A percentile compares a stretch with the other conserved stretches of the same genome.
Conservation (phyloP, 2,329 filamentous ascomycete species). For the Periconia sp. region DNA sequence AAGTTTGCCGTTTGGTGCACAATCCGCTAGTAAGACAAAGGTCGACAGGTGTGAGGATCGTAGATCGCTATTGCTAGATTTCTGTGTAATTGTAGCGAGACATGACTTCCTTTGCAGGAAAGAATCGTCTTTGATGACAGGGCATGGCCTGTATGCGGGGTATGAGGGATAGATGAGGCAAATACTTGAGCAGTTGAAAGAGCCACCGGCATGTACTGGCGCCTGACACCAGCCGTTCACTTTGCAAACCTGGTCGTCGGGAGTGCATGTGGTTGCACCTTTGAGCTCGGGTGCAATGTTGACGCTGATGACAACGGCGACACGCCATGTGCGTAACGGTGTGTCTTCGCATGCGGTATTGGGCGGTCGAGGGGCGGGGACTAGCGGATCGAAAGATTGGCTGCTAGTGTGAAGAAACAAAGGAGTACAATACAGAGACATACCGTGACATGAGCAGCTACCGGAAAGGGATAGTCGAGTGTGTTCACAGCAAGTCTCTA, state of each 20-base stretch:
- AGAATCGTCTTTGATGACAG: constrained; percentile 4
- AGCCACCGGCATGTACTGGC: constrained; percentile 35
- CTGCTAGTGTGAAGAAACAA: constrained; percentile 3
- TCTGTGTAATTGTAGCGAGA: constrained; percentile 1
- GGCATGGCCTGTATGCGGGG: constrained; percentile 16
- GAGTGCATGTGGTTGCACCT: constrained; percentile 35
- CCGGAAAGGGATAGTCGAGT: not conserved
- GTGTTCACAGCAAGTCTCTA: constrained; percentile 5
- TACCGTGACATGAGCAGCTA: constrained; percentile 1
- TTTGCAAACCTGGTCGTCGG: constrained; percentile 42
- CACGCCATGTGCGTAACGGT: constrained; percentile 33
- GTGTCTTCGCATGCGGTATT: constrained; percentile 16
- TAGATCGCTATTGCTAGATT: not conserved
- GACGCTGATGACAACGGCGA: constrained; percentile 19
- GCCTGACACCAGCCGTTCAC: constrained; percentile 40
- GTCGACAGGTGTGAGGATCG: not conserved
- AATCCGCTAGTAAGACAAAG: not conserved
- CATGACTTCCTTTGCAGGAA: constrained; percentile 9
- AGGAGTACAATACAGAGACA: constrained; percentile 13
- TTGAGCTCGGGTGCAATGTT: constrained; percentile 22
- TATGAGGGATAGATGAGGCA: constrained; percentile 14
- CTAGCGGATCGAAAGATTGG: not conserved
- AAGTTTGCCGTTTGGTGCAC: constrained; percentile 24
- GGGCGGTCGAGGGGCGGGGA: constrained; percentile 7
- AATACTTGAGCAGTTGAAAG: constrained; percentile 14